Evolutionary conservation across 805 yeast genomes (phyloP), one percentile per base, ranked within the genome.

Genomic region (Pichia phayaonensis): DNA sequence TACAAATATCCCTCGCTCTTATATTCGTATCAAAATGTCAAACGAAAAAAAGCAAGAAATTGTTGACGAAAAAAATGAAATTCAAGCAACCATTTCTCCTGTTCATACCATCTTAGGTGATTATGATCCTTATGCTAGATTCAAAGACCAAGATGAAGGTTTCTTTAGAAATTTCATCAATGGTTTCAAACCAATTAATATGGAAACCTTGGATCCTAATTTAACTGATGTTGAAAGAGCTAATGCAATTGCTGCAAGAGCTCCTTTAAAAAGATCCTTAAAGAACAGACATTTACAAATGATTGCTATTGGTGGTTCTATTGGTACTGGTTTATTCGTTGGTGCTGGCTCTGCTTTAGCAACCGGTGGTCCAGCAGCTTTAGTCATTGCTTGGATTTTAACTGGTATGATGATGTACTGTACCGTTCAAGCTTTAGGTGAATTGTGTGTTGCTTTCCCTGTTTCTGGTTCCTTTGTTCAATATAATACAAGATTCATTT

Each of bases 301-400:
- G 88, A 86, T 86, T 68, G 90, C 94, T 46, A 72, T 86, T 54
- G 94, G 92, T 57, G 90, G 92, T 42, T 77, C 85, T 53, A 86
- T 87, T 57, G 96, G 95, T 59, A 83, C 92, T 10, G 95, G 94
- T 61, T 72, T 88, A 47, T 80, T 88, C 54, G 84, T 88, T 31
- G 88, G 89, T 61, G 77, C 89, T 2, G 86, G 87, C 53, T 66
- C 74, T 18, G 76, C 86, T 2, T 67, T 86, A 47, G 57, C 74
- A 20, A 70, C 74, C 31, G 86, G 88, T 63, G 94, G 94, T 26
- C 92, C 94, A n/a, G 86, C 84, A 16, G 76, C 83, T 41, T 65
- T 84, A 39, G 74, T 84, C 47, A 78, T 83, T 47, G 84, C 77
- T 47, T 77, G 83, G 76, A 62, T 70, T 36, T 69, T 81, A 50